A percentile compares a stretch with the other conserved stretches of the same genome.
phyloP scores from a whole-genome alignment of 805 yeast genomes.

The Starmerella potacharoeniae region DNA sequence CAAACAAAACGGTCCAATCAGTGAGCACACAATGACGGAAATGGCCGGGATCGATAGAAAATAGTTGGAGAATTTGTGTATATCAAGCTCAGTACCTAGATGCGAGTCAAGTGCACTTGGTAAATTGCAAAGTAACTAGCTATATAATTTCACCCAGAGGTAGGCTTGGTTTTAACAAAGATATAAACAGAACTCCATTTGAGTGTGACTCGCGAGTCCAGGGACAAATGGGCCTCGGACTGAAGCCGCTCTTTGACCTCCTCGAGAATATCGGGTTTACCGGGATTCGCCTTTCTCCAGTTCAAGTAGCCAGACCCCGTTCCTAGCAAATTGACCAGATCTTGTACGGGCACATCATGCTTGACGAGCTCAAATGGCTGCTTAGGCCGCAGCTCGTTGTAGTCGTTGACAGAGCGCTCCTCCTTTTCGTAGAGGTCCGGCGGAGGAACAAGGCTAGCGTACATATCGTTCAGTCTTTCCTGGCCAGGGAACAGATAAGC shows the following conservation, averaged over 20 bases:
- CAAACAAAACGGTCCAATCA: no score
- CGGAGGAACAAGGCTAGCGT: constrained; percentile 39
- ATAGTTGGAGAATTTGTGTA: no score
- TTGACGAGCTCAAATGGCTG: constrained; percentile 20
- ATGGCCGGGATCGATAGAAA: no score
- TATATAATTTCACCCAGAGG: no score
- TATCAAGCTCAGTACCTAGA: no score
- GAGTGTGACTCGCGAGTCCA: constrained; percentile 35
- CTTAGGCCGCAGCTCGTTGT: constrained; percentile 14
- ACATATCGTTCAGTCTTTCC: constrained; percentile 36
- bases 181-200: constrained; percentile 38
- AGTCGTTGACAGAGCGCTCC: constrained; percentile 26
- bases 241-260: constrained; percentile 37
- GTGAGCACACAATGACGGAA: no score
- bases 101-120: no score
- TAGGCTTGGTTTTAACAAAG: constrained; percentile 6
- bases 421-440: constrained; percentile 33
- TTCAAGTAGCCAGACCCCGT: constrained; percentile 65
- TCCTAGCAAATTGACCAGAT: constrained; percentile 41
- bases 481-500: constrained; percentile 86
- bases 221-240: constrained; percentile 37
- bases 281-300: constrained; percentile 39
- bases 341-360: constrained; percentile 31
- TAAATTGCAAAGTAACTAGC: no score
- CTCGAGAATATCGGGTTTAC: constrained; percentile 39